Percentiles rank a stretch among this genome's conserved stretches.
Conservation (phyloP, 2,329 filamentous ascomycete genomes). For the Ophioceras dolichostomum region DNA sequence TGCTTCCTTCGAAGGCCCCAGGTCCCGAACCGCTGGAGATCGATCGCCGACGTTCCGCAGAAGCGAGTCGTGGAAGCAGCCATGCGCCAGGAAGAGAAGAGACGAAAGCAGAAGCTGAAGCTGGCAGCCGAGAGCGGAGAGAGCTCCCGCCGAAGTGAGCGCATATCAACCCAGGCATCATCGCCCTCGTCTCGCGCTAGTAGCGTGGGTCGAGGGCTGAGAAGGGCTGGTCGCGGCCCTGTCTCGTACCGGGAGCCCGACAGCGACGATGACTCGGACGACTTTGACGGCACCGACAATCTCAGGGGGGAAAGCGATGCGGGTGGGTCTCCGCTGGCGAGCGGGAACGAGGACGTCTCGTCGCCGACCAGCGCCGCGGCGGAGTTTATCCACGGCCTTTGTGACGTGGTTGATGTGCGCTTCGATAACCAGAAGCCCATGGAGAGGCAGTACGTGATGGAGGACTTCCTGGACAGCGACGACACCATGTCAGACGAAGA, state of each 20-base stretch:
- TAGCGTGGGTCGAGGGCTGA: slow-evolving; percentile 12
- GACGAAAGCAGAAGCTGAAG: too few species aligned
- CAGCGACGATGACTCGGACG: slow-evolving; percentile 27
- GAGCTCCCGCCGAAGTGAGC: slow-evolving; percentile 23
- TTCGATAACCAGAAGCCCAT: slow-evolving; percentile 66
- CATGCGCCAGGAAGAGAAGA: too few species aligned
- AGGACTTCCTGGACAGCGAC: slow-evolving; percentile 52
- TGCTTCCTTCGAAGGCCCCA: slow-evolving; percentile 43
- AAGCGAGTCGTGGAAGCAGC: slow-evolving; percentile 1
- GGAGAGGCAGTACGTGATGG: slow-evolving; percentile 57
- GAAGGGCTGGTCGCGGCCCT: slow-evolving; percentile 5
- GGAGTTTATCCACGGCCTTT: slow-evolving; percentile 51
- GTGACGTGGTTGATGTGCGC: slow-evolving; percentile 55
- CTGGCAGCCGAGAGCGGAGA: slow-evolving; percentile 4
- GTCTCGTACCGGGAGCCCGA: slow-evolving; percentile 32
- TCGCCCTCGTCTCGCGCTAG: slow-evolving; percentile 15
- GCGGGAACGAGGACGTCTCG: slow-evolving; percentile 6
- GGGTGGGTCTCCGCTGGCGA: too few species aligned
- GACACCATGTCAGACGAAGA: slow-evolving; percentile 44
- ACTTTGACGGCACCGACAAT: neutral
- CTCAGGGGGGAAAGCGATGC: slow-evolving; percentile 6
- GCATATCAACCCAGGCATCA: slow-evolving; percentile 16
- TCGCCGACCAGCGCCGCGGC: slow-evolving; percentile 6
- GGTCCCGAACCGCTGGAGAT: slow-evolving; percentile 11
- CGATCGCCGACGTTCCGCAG: slow-evolving; percentile 5